Base-by-base conservation (phyloP, 2,329 filamentous ascomycete species). In the Monilinia polystroma region DNA sequence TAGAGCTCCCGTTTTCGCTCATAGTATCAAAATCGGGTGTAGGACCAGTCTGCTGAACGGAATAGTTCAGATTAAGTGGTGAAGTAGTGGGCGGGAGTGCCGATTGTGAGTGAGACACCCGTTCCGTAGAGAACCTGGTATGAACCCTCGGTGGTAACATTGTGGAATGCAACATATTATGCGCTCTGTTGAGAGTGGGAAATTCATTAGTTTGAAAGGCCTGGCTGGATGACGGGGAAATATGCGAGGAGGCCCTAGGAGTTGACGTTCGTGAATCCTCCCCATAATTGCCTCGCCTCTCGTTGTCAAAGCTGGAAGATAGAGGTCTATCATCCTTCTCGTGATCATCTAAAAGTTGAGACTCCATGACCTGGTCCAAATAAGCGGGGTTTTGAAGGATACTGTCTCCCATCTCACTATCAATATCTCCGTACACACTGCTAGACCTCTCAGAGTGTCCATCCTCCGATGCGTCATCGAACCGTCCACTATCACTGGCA, bases 181-280 rank as follows among this genome's bases (percentile, higher is more conserved):
- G 64, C 7, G 18, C 51, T 29, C 65, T 59, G 20, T 41, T 56
- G 14, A 51, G 12, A 7, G 26, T 56, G 12, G 16, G 38, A 41
- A 56, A 47, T 32, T 41, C 7, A 29, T 66, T 62, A 51, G 26
- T 18, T n/a, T 35, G 32, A 52, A 54, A n/a, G 63, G 41, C 29
- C 16, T 51, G 43, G 7, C 75, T 68, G 81, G 80, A 43, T 4
- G 35, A 54, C 7, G 63, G 38, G 4, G 69, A 63, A 41, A 75
- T 23, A 26, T 72, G 70, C 56, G 81, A 73, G 3, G 82, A 84
- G 4, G 85, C 85, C 53, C 83, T 80, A 1, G 86, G 86, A 0
- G 85, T 88, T 8, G 59, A 63, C n/a, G 51, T 43, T 12, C 29
- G 65, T 26, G 57, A 66, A 16, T 63, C 56, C n/a, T 45, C 45